These are phyloP conservation scores for Cutaneotrichosporon arboriforme DNA, from an alignment of 1,284 basidiomycete genomes.

Conservation along the genomic window DNA sequence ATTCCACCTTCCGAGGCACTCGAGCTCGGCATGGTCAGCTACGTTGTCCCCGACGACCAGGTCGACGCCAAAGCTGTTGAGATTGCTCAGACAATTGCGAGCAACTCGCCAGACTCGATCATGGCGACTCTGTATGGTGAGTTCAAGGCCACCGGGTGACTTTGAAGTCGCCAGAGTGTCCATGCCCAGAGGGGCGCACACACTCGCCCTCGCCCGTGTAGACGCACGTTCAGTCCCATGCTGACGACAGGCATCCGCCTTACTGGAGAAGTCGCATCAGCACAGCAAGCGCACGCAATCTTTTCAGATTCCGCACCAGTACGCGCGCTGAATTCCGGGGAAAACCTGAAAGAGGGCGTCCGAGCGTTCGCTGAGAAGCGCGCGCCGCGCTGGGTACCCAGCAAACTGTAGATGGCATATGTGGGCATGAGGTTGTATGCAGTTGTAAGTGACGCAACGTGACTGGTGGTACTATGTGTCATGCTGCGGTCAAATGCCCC, in stretches of 20 bases:
- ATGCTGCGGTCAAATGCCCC: too few relatives aligned
- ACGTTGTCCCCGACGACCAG: slow-evolving; percentile 16
- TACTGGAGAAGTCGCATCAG: slow-evolving; percentile 6
- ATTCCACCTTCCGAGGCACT: slow-evolving; percentile 13
- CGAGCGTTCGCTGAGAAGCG: slow-evolving; percentile 16
- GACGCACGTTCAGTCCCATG: background rate
- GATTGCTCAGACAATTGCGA: slow-evolving; percentile 9
- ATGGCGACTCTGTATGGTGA: slow-evolving; percentile 11
- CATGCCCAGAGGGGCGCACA: too few relatives aligned
- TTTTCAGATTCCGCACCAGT: slow-evolving; percentile 10
- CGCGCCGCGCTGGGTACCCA: slow-evolving; percentile 9
- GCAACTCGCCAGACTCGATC: slow-evolving; percentile 18
- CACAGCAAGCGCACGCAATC: slow-evolving; percentile 5
- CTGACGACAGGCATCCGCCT: slow-evolving; percentile 13
- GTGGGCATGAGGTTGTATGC: background rate
- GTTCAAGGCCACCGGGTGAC: background rate
- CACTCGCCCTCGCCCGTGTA: too few relatives aligned
- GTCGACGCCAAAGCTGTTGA: slow-evolving; percentile 14
- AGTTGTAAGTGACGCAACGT: too few relatives aligned
- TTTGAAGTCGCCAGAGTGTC: background rate
- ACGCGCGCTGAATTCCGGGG: background rate
- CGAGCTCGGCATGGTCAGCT: slow-evolving; percentile 15
- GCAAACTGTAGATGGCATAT: slow-evolving; percentile 10
- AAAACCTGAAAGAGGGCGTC: slow-evolving; percentile 14
- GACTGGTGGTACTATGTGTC: too few relatives aligned